Base-by-base conservation (phyloP, 805 yeast species). In the Candida xiaguanensis region DNA sequence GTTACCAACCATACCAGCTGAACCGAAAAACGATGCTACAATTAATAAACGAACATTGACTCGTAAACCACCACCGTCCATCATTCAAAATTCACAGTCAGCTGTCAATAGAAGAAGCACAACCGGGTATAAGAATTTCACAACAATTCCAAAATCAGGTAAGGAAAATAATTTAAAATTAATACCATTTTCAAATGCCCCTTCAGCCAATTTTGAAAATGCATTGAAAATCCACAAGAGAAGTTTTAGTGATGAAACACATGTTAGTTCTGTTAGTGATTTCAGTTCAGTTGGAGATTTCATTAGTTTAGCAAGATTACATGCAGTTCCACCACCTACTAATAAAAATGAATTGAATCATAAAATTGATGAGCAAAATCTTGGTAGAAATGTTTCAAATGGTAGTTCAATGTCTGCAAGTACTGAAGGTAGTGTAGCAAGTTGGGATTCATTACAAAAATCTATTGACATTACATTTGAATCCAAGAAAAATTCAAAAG, bases 221-320 rank as follows among this genome's bases (percentile, higher is more conserved):
- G 38, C 35, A 17, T 44, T 55, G 36, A 43, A 46, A 43, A 42
- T 47, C 26, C 44, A 46, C 33, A 52, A 55, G 31, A 42, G 72
- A 36, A 53, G 53, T 8, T 61, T 63, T 41, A 64, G 70, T 31
- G 70, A 66, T 24, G 70, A 66, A 37, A 63, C 70, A 1, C 55
- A 51, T 14, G 67, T 61, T 2, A 63, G 70, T 4, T 61, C 70
- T 0, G 60, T 65, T 9, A 61, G 68, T 42, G 57, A 66, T 1
- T 59, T 63, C 40, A 61, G 66, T 42, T 56, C 69, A 1, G 47
- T 59, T 13, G 66, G 64, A 2, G 70, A 63, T 31, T 46, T 57
- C 16, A 43, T 56, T 44, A 55, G 51, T 32, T 46, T 51, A 19
- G 39, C 46, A n/a, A 37, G 35, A 14, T 8, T 30, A 13, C 40